Evolutionary conservation across 2,329 filamentous ascomycete genomes (phyloP), one percentile per base, ranked within the genome.

Genomic region (Penicillium sp.): DNA sequence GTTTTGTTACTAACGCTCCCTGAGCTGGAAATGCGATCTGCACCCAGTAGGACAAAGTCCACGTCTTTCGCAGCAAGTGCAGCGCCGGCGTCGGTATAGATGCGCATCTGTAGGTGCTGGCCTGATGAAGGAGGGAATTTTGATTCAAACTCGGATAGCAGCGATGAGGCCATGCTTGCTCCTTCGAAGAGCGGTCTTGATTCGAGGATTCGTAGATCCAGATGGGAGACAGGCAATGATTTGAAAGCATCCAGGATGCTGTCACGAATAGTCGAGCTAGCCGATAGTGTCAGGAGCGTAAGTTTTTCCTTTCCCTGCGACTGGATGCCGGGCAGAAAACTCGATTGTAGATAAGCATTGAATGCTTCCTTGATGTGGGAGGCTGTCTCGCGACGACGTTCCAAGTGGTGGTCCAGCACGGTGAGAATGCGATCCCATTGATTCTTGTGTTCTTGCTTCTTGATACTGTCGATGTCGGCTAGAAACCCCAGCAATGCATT

Each of bases 101-200:
- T 65, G 0, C 78, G 80, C 17, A 89, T 74, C 0, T 75, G 68
- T 2, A 81, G 39, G 1, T 58, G 50, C 22, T 66, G 69, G 14
- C 68, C 52, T 4, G 57, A 62, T 20, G 57, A 57, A 1, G 41
- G 62, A 61, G 57, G 60, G 57, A 62, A 69, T 50, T 60, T 69
- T 31, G 61, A 57, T 48, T 63, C 64, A 25, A 65, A 71, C 8
- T 66, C 60, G 7, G 64, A 73, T 58, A 59, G 59, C 39, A 62
- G 65, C 50, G 57, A 74, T 69, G 63, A 84, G 60, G 84, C 85
- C 54, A 87, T 79, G 8, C 78, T 81, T 4, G 84, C 84, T 7
- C 88, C 88, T 73, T 91, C 88, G 63, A 82, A 90, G 0, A 87
- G 78, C 0, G 88, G 88, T 0, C 88, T 79, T 2, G 88, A 90